Conservation (phyloP, 176 grass and related monocot genomes). For the Musa itinerans region DNA sequence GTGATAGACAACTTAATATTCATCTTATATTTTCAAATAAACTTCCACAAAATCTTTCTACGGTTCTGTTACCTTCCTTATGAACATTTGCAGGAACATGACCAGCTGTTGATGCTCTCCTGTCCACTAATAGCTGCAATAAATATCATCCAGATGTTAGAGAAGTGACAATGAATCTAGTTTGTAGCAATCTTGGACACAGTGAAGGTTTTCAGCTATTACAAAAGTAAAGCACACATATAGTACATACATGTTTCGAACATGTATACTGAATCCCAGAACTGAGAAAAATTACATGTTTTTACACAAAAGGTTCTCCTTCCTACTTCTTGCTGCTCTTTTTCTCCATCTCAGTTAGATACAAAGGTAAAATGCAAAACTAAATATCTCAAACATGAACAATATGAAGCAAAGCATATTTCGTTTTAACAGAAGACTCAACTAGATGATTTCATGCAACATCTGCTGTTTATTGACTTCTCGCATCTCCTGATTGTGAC, state of each 20-base stretch:
- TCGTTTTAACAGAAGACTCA: no score
- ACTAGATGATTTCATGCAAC: no score
- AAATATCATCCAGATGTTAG: background rate
- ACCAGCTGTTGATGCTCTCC: slow-evolving; percentile 25
- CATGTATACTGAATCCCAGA: background rate
- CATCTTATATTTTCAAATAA: background rate
- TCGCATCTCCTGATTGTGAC: no score
- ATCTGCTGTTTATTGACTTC: no score
- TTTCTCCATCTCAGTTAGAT: no score
- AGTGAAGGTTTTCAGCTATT: background rate
- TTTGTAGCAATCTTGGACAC: background rate
- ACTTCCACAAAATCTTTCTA: background rate
- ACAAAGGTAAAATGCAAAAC: no score
- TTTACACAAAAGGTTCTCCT: no score
- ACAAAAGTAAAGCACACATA: background rate
- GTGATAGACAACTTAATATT: background rate
- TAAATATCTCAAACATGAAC: no score
- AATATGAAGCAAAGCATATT: no score
- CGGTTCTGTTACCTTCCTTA: slow-evolving; percentile 39
- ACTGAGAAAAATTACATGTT: background rate
- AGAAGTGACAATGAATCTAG: background rate
- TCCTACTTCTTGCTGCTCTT: no score
- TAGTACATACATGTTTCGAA: background rate
- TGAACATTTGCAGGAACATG: slow-evolving; percentile 36
- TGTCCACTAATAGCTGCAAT: slow-evolving; percentile 67